These are phyloP conservation scores for Pseudogymnoascus sp. DNA, from an alignment of 2,329 filamentous ascomycete genomes.

Conservation along the genomic window DNA sequence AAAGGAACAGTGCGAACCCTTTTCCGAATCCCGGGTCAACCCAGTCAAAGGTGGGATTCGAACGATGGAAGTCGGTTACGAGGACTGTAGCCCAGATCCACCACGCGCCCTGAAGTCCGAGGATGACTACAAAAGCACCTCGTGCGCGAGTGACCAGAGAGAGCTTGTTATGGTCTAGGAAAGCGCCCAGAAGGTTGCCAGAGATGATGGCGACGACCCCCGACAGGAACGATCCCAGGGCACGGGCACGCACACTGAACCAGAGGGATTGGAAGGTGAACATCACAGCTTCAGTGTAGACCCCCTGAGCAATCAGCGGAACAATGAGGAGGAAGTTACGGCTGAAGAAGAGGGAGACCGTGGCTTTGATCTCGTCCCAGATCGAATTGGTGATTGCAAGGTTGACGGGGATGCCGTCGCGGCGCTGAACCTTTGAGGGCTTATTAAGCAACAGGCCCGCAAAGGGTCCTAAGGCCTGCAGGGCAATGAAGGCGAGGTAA, in stretches of 20 bases:
- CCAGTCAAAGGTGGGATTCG: conserved; percentile 61
- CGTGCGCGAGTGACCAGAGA: conserved; percentile 22
- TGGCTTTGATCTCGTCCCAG: conserved; percentile 53
- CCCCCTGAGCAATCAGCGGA: conserved; percentile 62
- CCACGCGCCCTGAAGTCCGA: conserved; percentile 55
- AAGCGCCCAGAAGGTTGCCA: conserved; percentile 56
- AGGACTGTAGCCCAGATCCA: conserved; percentile 66
- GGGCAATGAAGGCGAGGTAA: conserved; percentile 61
- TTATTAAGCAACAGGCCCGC: conserved; percentile 55
- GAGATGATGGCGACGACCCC: conserved; percentile 59
- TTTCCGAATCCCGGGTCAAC: conserved; percentile 53
- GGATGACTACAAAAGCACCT: conserved; percentile 21
- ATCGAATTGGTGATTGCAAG: conserved; percentile 50
- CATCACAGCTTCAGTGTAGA: conserved; percentile 65
- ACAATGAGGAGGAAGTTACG: conserved; percentile 58
- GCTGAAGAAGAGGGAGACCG: conserved; percentile 50
- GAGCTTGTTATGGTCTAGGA: conserved; percentile 20
- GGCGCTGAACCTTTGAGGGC: conserved; percentile 56
- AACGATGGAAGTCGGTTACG: conserved; percentile 51
- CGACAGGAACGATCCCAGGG: conserved; percentile 63
- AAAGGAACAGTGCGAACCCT: conserved; percentile 60
- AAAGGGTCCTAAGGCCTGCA: conserved; percentile 61
- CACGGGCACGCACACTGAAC: conserved; percentile 63
- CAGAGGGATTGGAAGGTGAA: conserved; percentile 62
- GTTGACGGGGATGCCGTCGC: conserved; percentile 56